These are phyloP conservation scores for Trichoderma koningiopsis DNA, from an alignment of 2,329 filamentous ascomycete species.

Conservation along the genomic window DNA sequence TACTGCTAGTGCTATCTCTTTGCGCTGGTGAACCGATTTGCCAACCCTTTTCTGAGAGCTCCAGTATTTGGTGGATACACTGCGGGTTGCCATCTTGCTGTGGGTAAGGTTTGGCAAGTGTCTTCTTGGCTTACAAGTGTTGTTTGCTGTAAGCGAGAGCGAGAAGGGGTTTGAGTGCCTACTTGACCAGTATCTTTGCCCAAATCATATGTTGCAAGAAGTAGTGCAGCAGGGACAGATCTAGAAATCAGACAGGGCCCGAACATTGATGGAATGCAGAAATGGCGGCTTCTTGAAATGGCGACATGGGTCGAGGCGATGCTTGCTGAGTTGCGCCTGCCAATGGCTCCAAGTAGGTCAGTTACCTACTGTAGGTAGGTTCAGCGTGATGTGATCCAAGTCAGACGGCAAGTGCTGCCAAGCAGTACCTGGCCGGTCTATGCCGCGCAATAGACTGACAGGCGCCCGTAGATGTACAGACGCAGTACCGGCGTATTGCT, in stretches of 20 bases:
- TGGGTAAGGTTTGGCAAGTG: not conserved
- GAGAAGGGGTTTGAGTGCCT: not conserved
- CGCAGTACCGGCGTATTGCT: not conserved
- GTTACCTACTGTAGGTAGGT: not conserved
- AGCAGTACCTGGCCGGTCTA: not conserved
- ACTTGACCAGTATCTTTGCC: not conserved
- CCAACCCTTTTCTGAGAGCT: not conserved
- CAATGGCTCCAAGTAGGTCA: not conserved
- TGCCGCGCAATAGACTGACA: not conserved
- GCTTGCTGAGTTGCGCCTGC: not conserved
- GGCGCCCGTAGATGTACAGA: not conserved
- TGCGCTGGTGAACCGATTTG: not conserved
- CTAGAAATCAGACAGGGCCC: not conserved
- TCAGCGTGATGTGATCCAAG: not conserved
- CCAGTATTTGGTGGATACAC: not conserved
- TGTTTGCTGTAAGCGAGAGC: not conserved
- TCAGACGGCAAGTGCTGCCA: not conserved
- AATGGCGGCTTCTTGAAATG: not conserved
- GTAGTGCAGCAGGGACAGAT: not conserved
- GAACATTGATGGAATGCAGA: not conserved
- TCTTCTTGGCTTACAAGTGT: not conserved
- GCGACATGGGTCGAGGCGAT: not conserved
- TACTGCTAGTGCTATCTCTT: not conserved
- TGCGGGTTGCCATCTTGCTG: not conserved
- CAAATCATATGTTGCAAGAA: not conserved